These are phyloP conservation scores for Ustilago hordei DNA, from an alignment of 1,284 basidiomycete species.

Conservation along the genomic window DNA sequence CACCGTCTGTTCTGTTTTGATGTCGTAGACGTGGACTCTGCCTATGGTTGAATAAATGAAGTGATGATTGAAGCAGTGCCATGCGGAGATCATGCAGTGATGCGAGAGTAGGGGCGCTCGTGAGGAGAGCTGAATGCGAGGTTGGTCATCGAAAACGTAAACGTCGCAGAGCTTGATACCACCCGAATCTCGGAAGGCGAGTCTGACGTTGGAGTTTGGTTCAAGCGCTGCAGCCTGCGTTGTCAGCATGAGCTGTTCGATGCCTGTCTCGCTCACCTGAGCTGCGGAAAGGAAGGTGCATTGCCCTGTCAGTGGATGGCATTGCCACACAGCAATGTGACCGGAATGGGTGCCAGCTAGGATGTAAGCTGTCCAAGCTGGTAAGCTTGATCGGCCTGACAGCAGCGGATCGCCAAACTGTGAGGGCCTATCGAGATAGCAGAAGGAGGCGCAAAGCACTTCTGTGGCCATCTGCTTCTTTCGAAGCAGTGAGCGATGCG, in stretches of 20 bases:
- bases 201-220: slow-evolving; percentile 8
- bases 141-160: neutral
- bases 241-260: slow-evolving; percentile 25
- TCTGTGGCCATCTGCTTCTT: slow-evolving; percentile 39
- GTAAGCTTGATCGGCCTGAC: neutral
- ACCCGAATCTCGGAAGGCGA: slow-evolving; percentile 31
- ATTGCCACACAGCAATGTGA: slow-evolving; percentile 35
- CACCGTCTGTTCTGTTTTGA: neutral
- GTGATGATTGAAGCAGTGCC: slow-evolving; percentile 27
- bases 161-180: slow-evolving; percentile 24
- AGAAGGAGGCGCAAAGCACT: slow-evolving; percentile 26
- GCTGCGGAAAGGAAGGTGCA: slow-evolving; percentile 30
- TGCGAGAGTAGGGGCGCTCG: slow-evolving; percentile 5
- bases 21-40: slow-evolving; percentile 16
- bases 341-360: slow-evolving; percentile 38
- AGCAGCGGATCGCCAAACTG: neutral
- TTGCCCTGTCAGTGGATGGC: slow-evolving; percentile 17
- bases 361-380: slow-evolving; percentile 13
- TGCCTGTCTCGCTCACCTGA: slow-evolving; percentile 22
- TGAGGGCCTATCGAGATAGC: neutral
- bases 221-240: neutral
- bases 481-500: slow-evolving; percentile 21
- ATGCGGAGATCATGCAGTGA: slow-evolving; percentile 24
- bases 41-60: slow-evolving; percentile 37
- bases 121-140: slow-evolving; percentile 6